Conservation (phyloP, 2,329 filamentous ascomycete species). For the Chaetomium globosum region DNA sequence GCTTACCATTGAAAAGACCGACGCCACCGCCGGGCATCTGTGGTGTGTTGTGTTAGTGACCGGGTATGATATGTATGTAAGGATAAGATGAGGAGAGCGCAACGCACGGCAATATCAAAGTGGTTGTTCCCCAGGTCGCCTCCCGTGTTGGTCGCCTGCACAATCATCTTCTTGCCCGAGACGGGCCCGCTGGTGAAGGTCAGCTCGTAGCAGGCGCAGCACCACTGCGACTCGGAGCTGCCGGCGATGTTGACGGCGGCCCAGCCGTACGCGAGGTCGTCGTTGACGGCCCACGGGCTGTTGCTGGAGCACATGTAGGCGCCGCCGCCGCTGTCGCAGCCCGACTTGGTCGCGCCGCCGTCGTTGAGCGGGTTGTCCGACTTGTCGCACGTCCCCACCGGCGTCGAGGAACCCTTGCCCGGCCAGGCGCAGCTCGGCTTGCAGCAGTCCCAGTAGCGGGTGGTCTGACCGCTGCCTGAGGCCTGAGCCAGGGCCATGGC, state of each 20-base stretch:
- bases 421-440: constrained; percentile 61
- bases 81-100: too few species aligned
- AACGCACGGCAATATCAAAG: constrained; percentile 54
- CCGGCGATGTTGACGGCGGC: constrained; percentile 54
- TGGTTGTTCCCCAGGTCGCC: constrained; percentile 57
- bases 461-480: constrained; percentile 41
- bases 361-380: constrained; percentile 54
- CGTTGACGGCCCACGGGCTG: constrained; percentile 55
- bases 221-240: constrained; percentile 40
- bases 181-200: constrained; percentile 60
- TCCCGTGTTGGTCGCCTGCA: constrained; percentile 63
- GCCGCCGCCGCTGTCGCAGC: constrained; percentile 49
- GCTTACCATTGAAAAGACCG: constrained; percentile 52
- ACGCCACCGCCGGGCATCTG: constrained; percentile 57
- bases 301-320: constrained; percentile 59
- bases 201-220: constrained; percentile 59
- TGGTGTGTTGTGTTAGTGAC: neutral
- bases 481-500: constrained; percentile 35
- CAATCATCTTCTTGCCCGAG: constrained; percentile 60
- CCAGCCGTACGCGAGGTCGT: constrained; percentile 56
- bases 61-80: neutral
- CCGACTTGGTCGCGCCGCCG: constrained; percentile 41
- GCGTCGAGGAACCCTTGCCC: constrained; percentile 48
- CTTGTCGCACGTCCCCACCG: constrained; percentile 53
- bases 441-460: constrained; percentile 58